A percentile compares a stretch with the other conserved stretches of the same genome.
Conservation (phyloP, 1,284 basidiomycete genomes). For the Mycena sp. region DNA sequence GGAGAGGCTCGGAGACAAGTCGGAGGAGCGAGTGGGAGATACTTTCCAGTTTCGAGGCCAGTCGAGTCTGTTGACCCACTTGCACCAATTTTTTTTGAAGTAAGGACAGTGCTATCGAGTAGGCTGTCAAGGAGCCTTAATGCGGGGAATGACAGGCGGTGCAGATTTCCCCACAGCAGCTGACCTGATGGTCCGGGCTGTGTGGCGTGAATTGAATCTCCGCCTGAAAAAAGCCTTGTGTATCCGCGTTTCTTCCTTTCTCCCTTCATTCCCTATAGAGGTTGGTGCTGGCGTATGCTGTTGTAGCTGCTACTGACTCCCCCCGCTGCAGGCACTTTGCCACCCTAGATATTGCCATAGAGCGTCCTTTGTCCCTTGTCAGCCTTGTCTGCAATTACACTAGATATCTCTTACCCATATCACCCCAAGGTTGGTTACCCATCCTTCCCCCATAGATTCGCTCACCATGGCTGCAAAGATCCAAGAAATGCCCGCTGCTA, state of each 20-base stretch:
- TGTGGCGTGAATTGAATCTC: constrained; percentile 2
- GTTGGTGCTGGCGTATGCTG: background rate
- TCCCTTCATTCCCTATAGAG: constrained; percentile 29
- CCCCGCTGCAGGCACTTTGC: constrained; percentile 57
- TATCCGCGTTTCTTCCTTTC: constrained; percentile 22
- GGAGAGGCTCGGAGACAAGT: too few species aligned
- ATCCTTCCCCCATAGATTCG: constrained; percentile 13
- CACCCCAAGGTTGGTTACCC: constrained; percentile 49
- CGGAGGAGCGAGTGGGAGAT: too few species aligned
- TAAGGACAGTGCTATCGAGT: too few species aligned
- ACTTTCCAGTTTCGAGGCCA: too few species aligned
- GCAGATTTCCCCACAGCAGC: too few species aligned
- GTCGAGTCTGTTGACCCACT: too few species aligned
- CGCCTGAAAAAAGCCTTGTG: constrained; percentile 14
- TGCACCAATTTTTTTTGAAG: too few species aligned
- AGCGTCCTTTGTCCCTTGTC: constrained; percentile 60
- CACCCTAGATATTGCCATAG: constrained; percentile 59
- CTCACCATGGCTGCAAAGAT: constrained; percentile 28
- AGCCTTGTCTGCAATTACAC: constrained; percentile 53
- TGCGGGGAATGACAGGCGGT: too few species aligned
- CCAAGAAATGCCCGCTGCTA: constrained; percentile 69
- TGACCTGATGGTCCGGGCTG: background rate
- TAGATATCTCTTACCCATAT: constrained; percentile 42
- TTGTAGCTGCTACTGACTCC: background rate
- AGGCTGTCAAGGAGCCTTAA: too few species aligned